These are phyloP conservation scores for Neurospora crassa DNA, from an alignment of 2,329 filamentous ascomycete genomes.

Conservation along the genomic window DNA sequence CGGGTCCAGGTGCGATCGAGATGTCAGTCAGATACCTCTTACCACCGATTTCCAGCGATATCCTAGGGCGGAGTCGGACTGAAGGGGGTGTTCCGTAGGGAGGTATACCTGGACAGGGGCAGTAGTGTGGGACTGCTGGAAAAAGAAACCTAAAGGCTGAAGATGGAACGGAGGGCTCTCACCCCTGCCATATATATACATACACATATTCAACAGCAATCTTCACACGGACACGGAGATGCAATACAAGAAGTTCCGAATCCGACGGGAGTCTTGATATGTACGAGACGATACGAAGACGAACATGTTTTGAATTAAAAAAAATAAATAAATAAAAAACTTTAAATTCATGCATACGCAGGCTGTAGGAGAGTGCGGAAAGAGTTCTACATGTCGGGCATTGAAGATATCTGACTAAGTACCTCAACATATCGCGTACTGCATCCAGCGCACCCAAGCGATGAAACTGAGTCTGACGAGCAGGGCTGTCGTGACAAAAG, in stretches of 20 bases:
- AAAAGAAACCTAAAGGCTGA: neutral
- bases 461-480: neutral
- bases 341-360: neutral
- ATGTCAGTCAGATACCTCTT: neutral
- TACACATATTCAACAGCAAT: neutral
- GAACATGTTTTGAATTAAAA: neutral
- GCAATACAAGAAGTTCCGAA: neutral
- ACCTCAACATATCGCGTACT: neutral
- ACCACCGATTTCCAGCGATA: neutral
- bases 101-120: neutral
- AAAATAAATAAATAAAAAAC: too few species aligned
- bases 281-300: neutral
- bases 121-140: neutral
- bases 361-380: too few species aligned
- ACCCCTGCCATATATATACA: neutral
- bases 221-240: neutral
- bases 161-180: neutral
- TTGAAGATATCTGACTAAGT: neutral
- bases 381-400: too few species aligned
- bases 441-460: neutral
- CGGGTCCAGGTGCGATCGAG: neutral
- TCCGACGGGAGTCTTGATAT: neutral
- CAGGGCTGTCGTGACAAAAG: neutral
- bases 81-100: too few species aligned
- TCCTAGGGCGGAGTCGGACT: neutral